These are phyloP conservation scores for Colletotrichum sp. DNA, from an alignment of 2,329 filamentous ascomycete genomes.

Conservation along the genomic window DNA sequence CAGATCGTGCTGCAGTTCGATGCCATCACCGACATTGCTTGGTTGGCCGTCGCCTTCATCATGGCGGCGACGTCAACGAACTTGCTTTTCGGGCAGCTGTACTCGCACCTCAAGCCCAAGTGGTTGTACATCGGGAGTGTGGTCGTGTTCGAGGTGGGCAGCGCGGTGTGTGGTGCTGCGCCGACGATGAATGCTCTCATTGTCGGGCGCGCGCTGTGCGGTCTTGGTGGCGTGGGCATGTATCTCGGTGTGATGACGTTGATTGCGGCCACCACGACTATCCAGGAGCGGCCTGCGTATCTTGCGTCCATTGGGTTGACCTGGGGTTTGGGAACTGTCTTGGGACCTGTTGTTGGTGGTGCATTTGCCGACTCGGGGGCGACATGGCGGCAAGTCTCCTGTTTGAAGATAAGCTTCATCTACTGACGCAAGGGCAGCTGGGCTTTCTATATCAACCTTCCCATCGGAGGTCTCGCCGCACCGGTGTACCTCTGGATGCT, in stretches of 20 bases:
- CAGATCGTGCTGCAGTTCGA: slow-evolving; percentile 39
- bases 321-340: slow-evolving; percentile 50
- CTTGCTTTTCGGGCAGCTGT: slow-evolving; percentile 27
- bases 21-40: slow-evolving; percentile 40
- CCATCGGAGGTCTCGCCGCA: slow-evolving; percentile 42
- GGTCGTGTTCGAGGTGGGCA: slow-evolving; percentile 42
- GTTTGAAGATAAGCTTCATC: neutral
- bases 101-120: slow-evolving; percentile 36
- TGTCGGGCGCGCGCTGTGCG: slow-evolving; percentile 45
- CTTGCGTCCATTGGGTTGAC: slow-evolving; percentile 28
- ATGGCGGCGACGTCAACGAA: slow-evolving; percentile 1
- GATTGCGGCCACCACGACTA: neutral
- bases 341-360: slow-evolving; percentile 47
- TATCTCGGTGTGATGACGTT: slow-evolving; percentile 19
- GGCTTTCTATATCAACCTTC: slow-evolving; percentile 59
- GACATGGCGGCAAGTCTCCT: slow-evolving; percentile 38
- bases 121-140: slow-evolving; percentile 35
- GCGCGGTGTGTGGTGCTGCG: slow-evolving; percentile 43
- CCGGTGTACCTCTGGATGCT: slow-evolving; percentile 35
- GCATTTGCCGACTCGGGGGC: slow-evolving; percentile 43
- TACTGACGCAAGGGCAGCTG: slow-evolving; percentile 23
- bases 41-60: slow-evolving; percentile 39
- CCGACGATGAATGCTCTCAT: slow-evolving; percentile 48
- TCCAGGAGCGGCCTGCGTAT: slow-evolving; percentile 21
- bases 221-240: slow-evolving; percentile 37